phyloP scores from a whole-genome alignment of 305 asterid genomes.

The Solanum chacoense region DNA sequence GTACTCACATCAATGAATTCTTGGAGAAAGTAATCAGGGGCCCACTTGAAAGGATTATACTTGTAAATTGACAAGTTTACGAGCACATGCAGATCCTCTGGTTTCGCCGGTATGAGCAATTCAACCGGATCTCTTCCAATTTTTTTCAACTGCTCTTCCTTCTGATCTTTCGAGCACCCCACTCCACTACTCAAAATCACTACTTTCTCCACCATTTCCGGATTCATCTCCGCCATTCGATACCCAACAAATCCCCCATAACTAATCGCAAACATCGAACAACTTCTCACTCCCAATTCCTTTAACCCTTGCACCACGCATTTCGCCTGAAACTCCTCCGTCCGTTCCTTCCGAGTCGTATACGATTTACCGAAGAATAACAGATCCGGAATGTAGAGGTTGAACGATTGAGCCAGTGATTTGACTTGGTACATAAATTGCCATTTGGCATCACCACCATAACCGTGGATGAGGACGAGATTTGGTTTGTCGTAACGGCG shows the following conservation, averaged over 20 bases:
- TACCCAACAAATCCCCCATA: slow-evolving; percentile 60
- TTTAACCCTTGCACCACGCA: slow-evolving; percentile 42
- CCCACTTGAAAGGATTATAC: slow-evolving; percentile 12
- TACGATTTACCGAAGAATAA: slow-evolving; percentile 60
- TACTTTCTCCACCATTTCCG: slow-evolving; percentile 51
- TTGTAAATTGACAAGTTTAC: slow-evolving; percentile 11
- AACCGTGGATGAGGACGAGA: slow-evolving; percentile 55
- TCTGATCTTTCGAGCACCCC: slow-evolving; percentile 35
- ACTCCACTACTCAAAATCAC: slow-evolving; percentile 70
- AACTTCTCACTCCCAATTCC: slow-evolving; percentile 41
- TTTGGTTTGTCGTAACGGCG: slow-evolving; percentile 44
- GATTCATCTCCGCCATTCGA: slow-evolving; percentile 44
- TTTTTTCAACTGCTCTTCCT: slow-evolving; percentile 30
- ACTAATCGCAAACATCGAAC: slow-evolving; percentile 55
- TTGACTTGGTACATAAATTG: slow-evolving; percentile 44
- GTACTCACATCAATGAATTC: slow-evolving; percentile 13
- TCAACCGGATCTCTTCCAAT: slow-evolving; percentile 36
- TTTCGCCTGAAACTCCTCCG: slow-evolving; percentile 46
- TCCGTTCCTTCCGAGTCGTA: slow-evolving; percentile 29
- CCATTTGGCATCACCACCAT: slow-evolving; percentile 58
- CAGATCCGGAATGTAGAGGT: slow-evolving; percentile 57
- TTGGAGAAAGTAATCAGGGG: slow-evolving; percentile 12
- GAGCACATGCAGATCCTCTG: slow-evolving; percentile 16
- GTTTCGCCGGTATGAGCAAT: slow-evolving; percentile 34
- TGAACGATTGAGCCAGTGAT: slow-evolving; percentile 30